These are phyloP conservation scores for Polygonum maritimum DNA, from an alignment of 148 eudicot genomes.

Conservation along the genomic window DNA sequence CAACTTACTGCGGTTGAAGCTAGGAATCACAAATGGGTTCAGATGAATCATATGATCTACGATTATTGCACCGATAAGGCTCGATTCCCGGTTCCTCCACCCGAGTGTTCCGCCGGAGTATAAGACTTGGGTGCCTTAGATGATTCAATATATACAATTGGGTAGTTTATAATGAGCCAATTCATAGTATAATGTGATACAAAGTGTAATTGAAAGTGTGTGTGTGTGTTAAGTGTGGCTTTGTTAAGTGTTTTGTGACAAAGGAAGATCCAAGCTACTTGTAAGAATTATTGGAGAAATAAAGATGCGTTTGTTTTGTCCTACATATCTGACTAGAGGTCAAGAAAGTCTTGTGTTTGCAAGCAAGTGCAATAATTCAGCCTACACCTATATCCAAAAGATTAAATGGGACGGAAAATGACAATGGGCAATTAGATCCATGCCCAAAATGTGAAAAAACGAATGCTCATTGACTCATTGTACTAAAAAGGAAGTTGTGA, in stretches of 20 bases:
- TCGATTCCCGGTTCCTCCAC: slow-evolving; percentile 40
- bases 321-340: neutral
- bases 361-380: neutral
- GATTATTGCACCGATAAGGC: slow-evolving; percentile 66
- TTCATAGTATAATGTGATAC: neutral
- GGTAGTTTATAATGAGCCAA: neutral
- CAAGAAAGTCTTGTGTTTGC: neutral
- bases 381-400: neutral
- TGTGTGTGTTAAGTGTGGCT: neutral
- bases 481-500: neutral
- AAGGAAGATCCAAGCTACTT: neutral
- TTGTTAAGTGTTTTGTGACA: neutral
- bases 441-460: neutral
- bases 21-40: slow-evolving; percentile 48
- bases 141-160: neutral
- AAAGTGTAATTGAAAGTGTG: no score
- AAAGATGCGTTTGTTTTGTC: neutral
- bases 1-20: slow-evolving; percentile 39
- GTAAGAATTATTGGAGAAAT: neutral
- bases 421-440: neutral
- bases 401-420: neutral
- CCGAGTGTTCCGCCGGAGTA: slow-evolving; percentile 43
- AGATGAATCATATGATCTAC: slow-evolving; percentile 52
- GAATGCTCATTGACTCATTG: neutral
- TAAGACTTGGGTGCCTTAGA: neutral